Evolutionary conservation across 768 basidiomycete genomes (phyloP).

Genomic region (Russula sp.): DNA sequence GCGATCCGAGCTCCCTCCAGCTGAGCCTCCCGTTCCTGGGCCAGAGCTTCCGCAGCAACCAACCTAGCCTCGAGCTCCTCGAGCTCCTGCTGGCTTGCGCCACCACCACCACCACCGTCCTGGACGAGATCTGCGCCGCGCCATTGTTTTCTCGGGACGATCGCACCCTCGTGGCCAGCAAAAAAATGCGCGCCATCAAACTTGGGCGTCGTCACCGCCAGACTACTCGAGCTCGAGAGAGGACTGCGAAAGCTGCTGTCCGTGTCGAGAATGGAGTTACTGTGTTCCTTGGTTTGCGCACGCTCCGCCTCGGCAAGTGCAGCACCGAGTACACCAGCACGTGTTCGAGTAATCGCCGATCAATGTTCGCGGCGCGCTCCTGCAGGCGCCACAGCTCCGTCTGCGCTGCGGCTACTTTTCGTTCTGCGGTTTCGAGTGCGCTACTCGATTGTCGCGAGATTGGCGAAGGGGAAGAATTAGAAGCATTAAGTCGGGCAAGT

Average conservation of each 20-base stretch:
- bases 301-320: slow-evolving; percentile 43
- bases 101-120: slow-evolving; percentile 26
- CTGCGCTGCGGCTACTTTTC: slow-evolving; percentile 67
- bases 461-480: slow-evolving; percentile 43
- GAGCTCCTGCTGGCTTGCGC: slow-evolving; percentile 44
- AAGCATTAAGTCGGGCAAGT: slow-evolving; percentile 62
- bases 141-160: slow-evolving; percentile 46
- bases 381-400: slow-evolving; percentile 68
- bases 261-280: slow-evolving; percentile 38
- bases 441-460: slow-evolving; percentile 63
- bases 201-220: slow-evolving; percentile 41
- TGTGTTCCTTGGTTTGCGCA: slow-evolving; percentile 52
- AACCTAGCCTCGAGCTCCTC: slow-evolving; percentile 64
- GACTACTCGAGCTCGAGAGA: slow-evolving; percentile 40
- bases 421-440: slow-evolving; percentile 70
- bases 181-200: slow-evolving; percentile 86
- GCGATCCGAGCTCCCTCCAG: slow-evolving; percentile 45
- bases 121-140: not conserved
- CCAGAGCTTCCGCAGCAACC: slow-evolving; percentile 54
- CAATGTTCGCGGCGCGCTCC: slow-evolving; percentile 60
- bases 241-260: slow-evolving; percentile 33
- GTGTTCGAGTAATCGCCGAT: slow-evolving; percentile 70
- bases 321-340: slow-evolving; percentile 74
- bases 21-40: slow-evolving; percentile 53
- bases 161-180: slow-evolving; percentile 71